Base-by-base conservation (phyloP, 768 basidiomycete genomes). In the Hydnomerulius pinastri region DNA sequence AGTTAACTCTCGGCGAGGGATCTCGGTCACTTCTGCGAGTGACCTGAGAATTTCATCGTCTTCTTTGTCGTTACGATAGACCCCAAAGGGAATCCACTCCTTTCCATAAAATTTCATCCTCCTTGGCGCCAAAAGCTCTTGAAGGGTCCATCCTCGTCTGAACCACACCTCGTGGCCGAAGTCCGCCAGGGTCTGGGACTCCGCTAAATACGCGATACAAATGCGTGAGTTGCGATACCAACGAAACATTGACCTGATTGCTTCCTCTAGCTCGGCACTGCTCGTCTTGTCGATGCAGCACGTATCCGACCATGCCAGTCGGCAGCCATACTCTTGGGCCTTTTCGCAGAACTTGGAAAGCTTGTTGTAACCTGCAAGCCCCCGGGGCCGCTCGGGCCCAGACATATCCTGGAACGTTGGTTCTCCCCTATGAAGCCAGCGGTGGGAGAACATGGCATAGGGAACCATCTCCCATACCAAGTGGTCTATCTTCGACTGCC, bases 231-330 rank as follows among this genome's bases (percentile, higher is more conserved):
- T n/a, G n/a, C n/a, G n/a, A n/a, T n/a, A n/a, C n/a, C n/a, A n/a
- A n/a, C n/a, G n/a, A n/a, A n/a, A n/a, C n/a, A n/a, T n/a, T n/a
- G n/a, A n/a, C n/a, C n/a, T n/a, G n/a, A n/a, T n/a, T n/a, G n/a
- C n/a, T n/a, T n/a, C n/a, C n/a, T n/a, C n/a, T n/a, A n/a, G n/a
- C n/a, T n/a, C n/a, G n/a, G n/a, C n/a, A n/a, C n/a, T n/a, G n/a
- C n/a, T n/a, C n/a, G n/a, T n/a, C n/a, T n/a, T n/a, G n/a, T n/a
- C n/a, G n/a, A n/a, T n/a, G 32, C 54, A 57, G 6, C 40, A 48
- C 9, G 55, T 56, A 23, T 55, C 54, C 17, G 43, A 32, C 56
- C 53, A 56, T 28, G 33, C 49, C 20, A 43, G 28, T 5, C 9
- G n/a, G 29, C 10, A 42, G 17, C 17, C 46, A 13, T 28, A 21